These are phyloP conservation scores for Epichloe gansuensis DNA, from an alignment of 2,329 filamentous ascomycete species.

Conservation along the genomic window DNA sequence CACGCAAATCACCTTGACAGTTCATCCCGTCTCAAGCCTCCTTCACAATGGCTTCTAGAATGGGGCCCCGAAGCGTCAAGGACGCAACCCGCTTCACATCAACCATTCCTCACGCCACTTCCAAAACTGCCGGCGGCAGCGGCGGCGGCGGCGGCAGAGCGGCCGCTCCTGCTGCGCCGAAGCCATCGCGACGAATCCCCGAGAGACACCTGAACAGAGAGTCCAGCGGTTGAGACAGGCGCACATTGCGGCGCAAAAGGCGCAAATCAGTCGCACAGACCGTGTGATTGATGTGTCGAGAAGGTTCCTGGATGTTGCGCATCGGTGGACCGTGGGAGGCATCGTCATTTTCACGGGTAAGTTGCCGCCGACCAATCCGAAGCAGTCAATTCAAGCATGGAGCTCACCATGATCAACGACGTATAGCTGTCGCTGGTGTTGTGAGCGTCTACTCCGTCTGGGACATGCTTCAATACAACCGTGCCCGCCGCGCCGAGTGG, in stretches of 20 bases:
- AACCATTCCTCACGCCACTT: conserved; percentile 49
- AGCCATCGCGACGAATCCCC: conserved; percentile 19
- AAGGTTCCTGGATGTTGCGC: conserved; percentile 41
- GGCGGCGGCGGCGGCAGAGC: conserved; percentile 20
- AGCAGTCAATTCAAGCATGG: too few relatives aligned
- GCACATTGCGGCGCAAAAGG: conserved; percentile 52
- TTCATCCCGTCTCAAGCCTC: neutral
- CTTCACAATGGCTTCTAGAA: conserved; percentile 27
- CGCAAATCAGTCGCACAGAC: conserved; percentile 42
- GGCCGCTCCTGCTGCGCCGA: conserved; percentile 12
- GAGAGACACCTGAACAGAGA: conserved; percentile 57
- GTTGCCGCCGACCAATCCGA: conserved; percentile 6
- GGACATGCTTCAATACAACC: conserved; percentile 51
- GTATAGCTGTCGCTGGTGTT: conserved; percentile 36
- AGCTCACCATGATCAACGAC: too few relatives aligned
- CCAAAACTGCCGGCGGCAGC: conserved; percentile 38
- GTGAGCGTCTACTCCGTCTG: conserved; percentile 46
- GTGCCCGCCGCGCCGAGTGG: conserved; percentile 47
- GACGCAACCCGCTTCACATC: conserved; percentile 63
- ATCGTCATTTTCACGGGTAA: conserved; percentile 46
- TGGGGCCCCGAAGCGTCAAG: conserved; percentile 54
- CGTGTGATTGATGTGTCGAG: conserved; percentile 35
- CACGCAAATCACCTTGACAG: neutral
- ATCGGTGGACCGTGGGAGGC: conserved; percentile 41
- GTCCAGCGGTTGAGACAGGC: conserved; percentile 56